Evolutionary conservation across 2,329 filamentous ascomycete species (phyloP).

Genomic region (Xylariaceae sp.): DNA sequence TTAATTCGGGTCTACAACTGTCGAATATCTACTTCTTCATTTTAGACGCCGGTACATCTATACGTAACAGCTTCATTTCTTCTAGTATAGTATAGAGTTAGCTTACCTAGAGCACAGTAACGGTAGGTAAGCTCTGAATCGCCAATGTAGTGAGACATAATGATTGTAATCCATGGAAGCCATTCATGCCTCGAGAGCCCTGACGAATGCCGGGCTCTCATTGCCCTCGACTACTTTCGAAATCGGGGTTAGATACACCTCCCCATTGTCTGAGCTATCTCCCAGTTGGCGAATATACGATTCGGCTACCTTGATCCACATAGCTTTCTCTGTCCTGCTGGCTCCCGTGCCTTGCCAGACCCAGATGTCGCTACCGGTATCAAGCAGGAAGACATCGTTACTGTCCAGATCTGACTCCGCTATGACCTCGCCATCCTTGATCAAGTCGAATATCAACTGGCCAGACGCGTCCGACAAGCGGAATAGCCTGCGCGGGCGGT

Average conservation of each 20-base stretch:
- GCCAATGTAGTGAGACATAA: neutral
- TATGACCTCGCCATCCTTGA: conserved; percentile 57
- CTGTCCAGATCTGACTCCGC: conserved; percentile 54
- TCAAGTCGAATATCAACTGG: conserved; percentile 56
- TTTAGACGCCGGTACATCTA: no score
- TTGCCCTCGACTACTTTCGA: conserved; percentile 60
- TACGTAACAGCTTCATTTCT: no score
- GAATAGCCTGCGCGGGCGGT: conserved; percentile 53
- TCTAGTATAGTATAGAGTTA: no score
- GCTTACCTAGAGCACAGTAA: neutral
- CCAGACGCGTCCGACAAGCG: conserved; percentile 66
- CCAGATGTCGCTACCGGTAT: conserved; percentile 61
- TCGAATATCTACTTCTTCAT: neutral
- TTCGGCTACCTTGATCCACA: conserved; percentile 64
- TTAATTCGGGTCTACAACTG: no score
- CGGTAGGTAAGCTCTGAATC: no score
- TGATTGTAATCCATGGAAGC: neutral
- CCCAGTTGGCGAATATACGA: conserved; percentile 52
- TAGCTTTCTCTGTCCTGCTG: conserved; percentile 59
- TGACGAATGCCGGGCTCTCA: conserved; percentile 57
- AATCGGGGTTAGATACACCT: conserved; percentile 51
- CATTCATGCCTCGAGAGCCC: conserved; percentile 42
- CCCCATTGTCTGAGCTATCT: conserved; percentile 33
- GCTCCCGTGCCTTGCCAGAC: conserved; percentile 66
- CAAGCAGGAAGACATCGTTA: conserved; percentile 65